Conservation (phyloP, 306 rosid genomes). For the Sphenostylis stenocarpa region DNA sequence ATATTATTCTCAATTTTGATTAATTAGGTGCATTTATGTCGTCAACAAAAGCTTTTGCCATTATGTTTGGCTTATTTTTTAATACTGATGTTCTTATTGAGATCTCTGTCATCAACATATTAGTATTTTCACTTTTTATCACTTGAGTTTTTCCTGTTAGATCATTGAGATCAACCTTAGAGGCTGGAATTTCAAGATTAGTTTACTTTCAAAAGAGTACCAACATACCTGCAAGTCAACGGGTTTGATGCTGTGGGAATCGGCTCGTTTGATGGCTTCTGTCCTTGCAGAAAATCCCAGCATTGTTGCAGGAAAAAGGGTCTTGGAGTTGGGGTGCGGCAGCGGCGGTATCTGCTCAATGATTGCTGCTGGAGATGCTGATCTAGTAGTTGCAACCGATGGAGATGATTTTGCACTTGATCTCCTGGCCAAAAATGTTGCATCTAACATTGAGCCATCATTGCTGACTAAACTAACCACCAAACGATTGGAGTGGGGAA, state of each 20-base stretch:
- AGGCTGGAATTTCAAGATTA: constrained; percentile 64
- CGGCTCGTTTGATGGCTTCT: constrained; percentile 86
- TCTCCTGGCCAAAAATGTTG: constrained; percentile 63
- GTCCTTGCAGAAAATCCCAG: constrained; percentile 70
- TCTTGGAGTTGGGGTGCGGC: constrained; percentile 89
- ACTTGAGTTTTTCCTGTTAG: constrained; percentile 26
- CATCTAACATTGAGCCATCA: constrained; percentile 54
- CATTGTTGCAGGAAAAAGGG: constrained; percentile 71
- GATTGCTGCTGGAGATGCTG: constrained; percentile 63
- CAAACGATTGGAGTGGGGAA: constrained; percentile 74
- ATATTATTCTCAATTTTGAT: neutral
- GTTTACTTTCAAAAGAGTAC: constrained; percentile 67
- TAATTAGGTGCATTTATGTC: neutral
- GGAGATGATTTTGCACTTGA: constrained; percentile 75
- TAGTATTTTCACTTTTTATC: constrained; percentile 1
- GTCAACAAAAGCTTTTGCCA: neutral
- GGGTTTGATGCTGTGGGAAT: constrained; percentile 95
- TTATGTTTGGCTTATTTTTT: neutral
- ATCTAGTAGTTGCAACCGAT: constrained; percentile 74
- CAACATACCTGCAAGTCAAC: constrained; percentile 94
- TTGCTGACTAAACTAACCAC: constrained; percentile 47
- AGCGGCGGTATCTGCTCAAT: constrained; percentile 87
- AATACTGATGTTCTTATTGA: neutral
- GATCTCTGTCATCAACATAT: neutral
- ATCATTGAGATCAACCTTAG: constrained; percentile 54